A percentile compares a stretch with the other conserved stretches of the same genome.
These are phyloP conservation scores for Mrakia blollopis DNA, from an alignment of 768 basidiomycete genomes.

Conservation along the genomic window DNA sequence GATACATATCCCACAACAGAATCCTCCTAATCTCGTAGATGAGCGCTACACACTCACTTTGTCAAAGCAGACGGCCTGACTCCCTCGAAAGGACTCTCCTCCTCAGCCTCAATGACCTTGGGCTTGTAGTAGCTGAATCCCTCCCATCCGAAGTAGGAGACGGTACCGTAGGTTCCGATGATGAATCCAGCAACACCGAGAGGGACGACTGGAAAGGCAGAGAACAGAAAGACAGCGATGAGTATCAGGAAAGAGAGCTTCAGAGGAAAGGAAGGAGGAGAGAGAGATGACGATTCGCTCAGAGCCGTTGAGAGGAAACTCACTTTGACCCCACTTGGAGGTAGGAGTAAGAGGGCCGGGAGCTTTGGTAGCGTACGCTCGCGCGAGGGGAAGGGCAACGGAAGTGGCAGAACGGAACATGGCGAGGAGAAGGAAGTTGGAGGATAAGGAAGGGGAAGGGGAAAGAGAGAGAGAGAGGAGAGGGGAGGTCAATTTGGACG, in stretches of 20 bases:
- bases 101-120: neutral
- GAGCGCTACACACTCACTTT: conserved; percentile 2
- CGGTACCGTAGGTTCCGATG: neutral
- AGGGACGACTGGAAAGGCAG: neutral
- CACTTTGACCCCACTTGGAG: neutral
- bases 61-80: conserved; percentile 21
- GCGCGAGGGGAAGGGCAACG: neutral
- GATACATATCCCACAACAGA: no score
- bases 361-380: conserved; percentile 11
- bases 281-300: neutral
- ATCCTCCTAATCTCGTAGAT: no score
- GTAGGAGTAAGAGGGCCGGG: neutral
- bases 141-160: neutral
- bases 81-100: neutral
- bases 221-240: neutral
- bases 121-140: neutral
- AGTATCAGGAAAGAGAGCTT: neutral
- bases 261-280: no score
- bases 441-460: neutral
- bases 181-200: neutral
- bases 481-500: neutral
- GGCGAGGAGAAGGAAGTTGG: neutral
- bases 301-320: neutral
- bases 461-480: neutral
- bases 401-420: conserved; percentile 5